Base-by-base conservation (phyloP, 2,329 filamentous ascomycete species). In the Rachicladosporium sp. region DNA sequence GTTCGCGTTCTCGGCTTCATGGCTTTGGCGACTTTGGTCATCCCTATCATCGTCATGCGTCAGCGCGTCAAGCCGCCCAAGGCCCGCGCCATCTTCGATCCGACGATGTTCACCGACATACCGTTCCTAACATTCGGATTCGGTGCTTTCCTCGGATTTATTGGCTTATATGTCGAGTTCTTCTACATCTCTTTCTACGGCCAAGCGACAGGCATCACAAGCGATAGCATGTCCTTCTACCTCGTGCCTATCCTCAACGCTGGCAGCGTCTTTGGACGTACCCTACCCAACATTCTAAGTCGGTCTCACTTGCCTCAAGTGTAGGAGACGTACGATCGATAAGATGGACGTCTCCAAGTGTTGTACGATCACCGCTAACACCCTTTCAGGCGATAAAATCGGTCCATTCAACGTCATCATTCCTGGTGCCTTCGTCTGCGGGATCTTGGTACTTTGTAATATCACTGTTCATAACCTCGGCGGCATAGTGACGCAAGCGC, bases 111-210 rank as follows among this genome's bases (percentile, higher is more conserved):
- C 38, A 57, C 38, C 4, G 64, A 68, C 31, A 29, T 50, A 1
- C 57, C 59, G 1, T 68, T 52, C 45, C 51, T 62, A 36, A 13
- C 58, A 3, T 66, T 61, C 46, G 50, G 50, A 0, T 3, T 62
- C 2, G 56, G 47, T 4, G 44, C 47, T 2, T 42, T 64, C 10
- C 43, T 68, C 4, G 59, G 51, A 3, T 67, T 66, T 46, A 55
- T 64, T n/a, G 62, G 60, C n/a, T 47, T 60, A 3, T 61, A 59
- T 43, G 54, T 61, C 12, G 44, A 60, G 9, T 41, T 66, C 29
- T 66, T 65, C 49, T 67, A 66, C 47, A 45, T 63, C 38, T 59
- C 57, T 1, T 64, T 53, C 49, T 68, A 60, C 40, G 50, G 57
- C 2, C 33, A 54, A 19, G 43, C 54, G 1, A 50, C 48, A 2